Conservation (phyloP, 2,329 filamentous ascomycete genomes). For the Cadophora sp. region DNA sequence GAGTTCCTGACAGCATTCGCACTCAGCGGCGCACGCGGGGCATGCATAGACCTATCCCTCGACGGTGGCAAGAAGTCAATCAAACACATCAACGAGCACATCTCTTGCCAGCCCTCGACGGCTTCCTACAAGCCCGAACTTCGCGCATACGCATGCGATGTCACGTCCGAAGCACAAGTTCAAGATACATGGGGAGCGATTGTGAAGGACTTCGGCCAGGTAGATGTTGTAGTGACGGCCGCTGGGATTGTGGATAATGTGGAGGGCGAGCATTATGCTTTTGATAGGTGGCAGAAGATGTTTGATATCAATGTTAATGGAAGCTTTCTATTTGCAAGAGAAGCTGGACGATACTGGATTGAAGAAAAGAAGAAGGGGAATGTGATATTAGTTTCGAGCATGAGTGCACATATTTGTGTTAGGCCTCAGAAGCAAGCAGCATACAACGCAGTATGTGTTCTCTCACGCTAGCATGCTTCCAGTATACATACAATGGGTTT, state of each 20-base stretch:
- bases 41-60: slow-evolving; percentile 36
- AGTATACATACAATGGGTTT: background rate
- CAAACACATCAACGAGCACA: slow-evolving; percentile 41
- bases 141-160: slow-evolving; percentile 48
- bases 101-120: slow-evolving; percentile 32
- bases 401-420: slow-evolving; percentile 44
- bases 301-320: slow-evolving; percentile 47
- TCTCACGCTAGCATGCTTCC: background rate
- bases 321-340: slow-evolving; percentile 47
- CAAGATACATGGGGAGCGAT: slow-evolving; percentile 46
- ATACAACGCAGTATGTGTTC: slow-evolving; percentile 45
- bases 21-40: slow-evolving; percentile 38
- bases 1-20: slow-evolving; percentile 51
- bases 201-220: slow-evolving; percentile 45
- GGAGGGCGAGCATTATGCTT: slow-evolving; percentile 44
- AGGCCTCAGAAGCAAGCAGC: slow-evolving; percentile 47
- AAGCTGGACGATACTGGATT: slow-evolving; percentile 47
- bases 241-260: slow-evolving; percentile 48
- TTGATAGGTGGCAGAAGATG: slow-evolving; percentile 46
- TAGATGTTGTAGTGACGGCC: slow-evolving; percentile 50
- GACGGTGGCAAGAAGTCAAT: slow-evolving; percentile 38
- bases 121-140: slow-evolving; percentile 41
- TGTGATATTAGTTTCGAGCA: slow-evolving; percentile 41
- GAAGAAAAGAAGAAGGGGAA: slow-evolving; percentile 41
- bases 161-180: slow-evolving; percentile 47